Evolutionary conservation across 2,329 filamentous ascomycete species (phyloP).

Genomic region (Fusarium buxicola): DNA sequence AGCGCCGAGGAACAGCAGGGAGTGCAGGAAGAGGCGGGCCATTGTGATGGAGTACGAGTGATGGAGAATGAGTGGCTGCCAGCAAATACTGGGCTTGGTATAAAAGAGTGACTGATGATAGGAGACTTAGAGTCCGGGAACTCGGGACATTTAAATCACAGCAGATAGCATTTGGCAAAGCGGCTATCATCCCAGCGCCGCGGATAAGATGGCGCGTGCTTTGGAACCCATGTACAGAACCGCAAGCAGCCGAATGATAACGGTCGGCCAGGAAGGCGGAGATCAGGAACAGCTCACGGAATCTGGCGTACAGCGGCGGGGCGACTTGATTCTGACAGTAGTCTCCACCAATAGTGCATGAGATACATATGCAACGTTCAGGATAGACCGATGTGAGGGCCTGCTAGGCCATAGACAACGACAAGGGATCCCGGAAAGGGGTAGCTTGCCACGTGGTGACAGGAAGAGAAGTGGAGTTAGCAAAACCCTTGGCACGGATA

Average conservation of each 20-base stretch:
- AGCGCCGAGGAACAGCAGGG: slow-evolving; percentile 18
- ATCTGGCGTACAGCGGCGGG: background rate
- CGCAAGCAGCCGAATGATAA: too few species aligned
- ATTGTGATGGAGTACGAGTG: slow-evolving; percentile 1
- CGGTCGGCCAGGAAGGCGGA: too few species aligned
- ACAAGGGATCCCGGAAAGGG: slow-evolving; percentile 19
- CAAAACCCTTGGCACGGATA: too few species aligned
- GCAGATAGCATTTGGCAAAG: too few species aligned
- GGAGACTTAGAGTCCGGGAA: background rate
- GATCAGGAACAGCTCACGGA: background rate
- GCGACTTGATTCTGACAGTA: too few species aligned
- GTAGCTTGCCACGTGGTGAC: background rate
- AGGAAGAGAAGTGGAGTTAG: too few species aligned
- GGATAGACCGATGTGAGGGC: background rate
- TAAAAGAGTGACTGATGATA: slow-evolving; percentile 6
- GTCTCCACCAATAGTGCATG: too few species aligned
- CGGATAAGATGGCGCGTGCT: too few species aligned
- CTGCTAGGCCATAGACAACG: background rate
- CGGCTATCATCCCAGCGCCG: too few species aligned
- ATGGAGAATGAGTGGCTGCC: slow-evolving; percentile 7
- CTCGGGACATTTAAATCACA: slow-evolving; percentile 7
- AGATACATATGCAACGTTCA: too few species aligned
- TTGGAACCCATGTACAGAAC: too few species aligned
- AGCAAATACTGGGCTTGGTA: background rate
- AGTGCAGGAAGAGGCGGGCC: slow-evolving; percentile 22